Conservation (phyloP, 129 eudicot genomes). For the Escallonia rubra region DNA sequence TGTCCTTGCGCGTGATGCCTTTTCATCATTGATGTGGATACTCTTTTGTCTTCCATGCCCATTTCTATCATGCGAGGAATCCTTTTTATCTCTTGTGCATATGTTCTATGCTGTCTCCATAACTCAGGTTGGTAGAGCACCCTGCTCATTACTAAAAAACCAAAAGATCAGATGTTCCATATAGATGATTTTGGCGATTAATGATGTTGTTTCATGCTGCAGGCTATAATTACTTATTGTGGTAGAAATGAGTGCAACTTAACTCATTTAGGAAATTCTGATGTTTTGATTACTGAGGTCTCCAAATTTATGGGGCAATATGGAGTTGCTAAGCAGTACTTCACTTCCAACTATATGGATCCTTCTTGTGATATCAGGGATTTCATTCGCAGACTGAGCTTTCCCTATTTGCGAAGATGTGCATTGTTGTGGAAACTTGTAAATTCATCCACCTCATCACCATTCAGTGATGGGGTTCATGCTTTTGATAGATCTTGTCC, state of each 20-base stretch:
- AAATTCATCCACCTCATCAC: slow-evolving; percentile 43
- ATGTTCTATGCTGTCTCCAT: slow-evolving; percentile 59
- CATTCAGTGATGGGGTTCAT: slow-evolving; percentile 48
- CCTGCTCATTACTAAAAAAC: not conserved
- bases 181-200: slow-evolving; percentile 1
- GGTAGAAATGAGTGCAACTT: slow-evolving; percentile 22
- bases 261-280: slow-evolving; percentile 32
- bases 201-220: slow-evolving; percentile 15
- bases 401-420: slow-evolving; percentile 84
- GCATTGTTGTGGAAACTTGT: slow-evolving; percentile 77
- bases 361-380: slow-evolving; percentile 43
- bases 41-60: slow-evolving; percentile 85
- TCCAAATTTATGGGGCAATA: slow-evolving; percentile 34
- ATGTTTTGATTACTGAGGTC: slow-evolving; percentile 60
- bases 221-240: slow-evolving; percentile 56
- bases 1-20: slow-evolving; percentile 73
- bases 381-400: slow-evolving; percentile 54
- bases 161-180: not conserved
- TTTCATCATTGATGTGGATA: slow-evolving; percentile 91
- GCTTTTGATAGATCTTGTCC: slow-evolving; percentile 24
- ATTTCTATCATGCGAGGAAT: slow-evolving; percentile 59
- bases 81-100: slow-evolving; percentile 75
- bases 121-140: slow-evolving; percentile 51
- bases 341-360: slow-evolving; percentile 46
- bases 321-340: slow-evolving; percentile 33